Base-by-base conservation (phyloP, 1,284 basidiomycete species). In the Sanghuangporus weigelae region DNA sequence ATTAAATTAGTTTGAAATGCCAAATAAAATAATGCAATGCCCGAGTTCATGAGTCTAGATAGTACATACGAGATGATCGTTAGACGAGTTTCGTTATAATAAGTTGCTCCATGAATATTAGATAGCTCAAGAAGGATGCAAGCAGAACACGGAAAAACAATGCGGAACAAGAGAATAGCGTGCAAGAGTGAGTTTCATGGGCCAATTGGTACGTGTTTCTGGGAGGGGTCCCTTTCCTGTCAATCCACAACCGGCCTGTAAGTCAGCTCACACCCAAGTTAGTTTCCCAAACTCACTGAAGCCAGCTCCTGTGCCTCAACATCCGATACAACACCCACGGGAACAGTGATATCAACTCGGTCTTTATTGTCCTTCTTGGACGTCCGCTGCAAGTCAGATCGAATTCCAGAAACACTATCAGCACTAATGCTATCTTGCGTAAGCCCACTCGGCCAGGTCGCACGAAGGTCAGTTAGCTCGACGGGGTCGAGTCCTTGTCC, bases 381-480 rank as follows among this genome's bases (percentile, higher is more conserved):
- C 31, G 19, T 51, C 26, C 46, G 31, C 21, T 48, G 57, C 5
- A 59, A 23, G 6, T 59, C 57, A 11, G 59, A 40, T 12, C 40
- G 14, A 6, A 31, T 12, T 3, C 59, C 59, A 10, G 48, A 16
- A 38, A 44, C 49, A 26, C 36, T 51, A 7, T 31, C 19, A 19
- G 11, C 44, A 42, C 35, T 26, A 16, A 35, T 14, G 44, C 57
- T 59, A 4, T 35, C 38, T 2, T 40, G 51, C 2, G 60, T 42
- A 1, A 31, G 14, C 1, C 40, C 19, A 35, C 51, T 61, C 7
- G 51, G 60, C 51, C 60, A 55, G 1, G 60, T 55, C 53, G 42
- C 60, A 16, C 60, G 26, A 14, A 61, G 26, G 26, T 61, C 60
- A 8, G 51, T 61, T 36, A 61, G 42, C 31, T 61, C 60, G 53